Conservation (phyloP, 176 grass and related monocot genomes). For the Sorghum bicolor region Sorghum_bicolor_NCBIv3 NC_012876.2:55273001-55273500, state of each 20-base stretch:
- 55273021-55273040: background rate
- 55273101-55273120: background rate
- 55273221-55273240: background rate
- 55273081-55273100: background rate
- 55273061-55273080: background rate
- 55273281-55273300: slow-evolving; percentile 86
- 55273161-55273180: background rate
- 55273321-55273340: slow-evolving; percentile 38
- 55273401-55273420: background rate
- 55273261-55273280: slow-evolving; percentile 24
- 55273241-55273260: background rate
- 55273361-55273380: background rate
- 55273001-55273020: slow-evolving; percentile 64
- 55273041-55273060: background rate
- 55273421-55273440: slow-evolving; percentile 29
- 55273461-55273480: slow-evolving; percentile 32
- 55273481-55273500: slow-evolving; percentile 35
- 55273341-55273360: background rate
- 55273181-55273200: background rate
- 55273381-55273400: background rate
- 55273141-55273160: background rate
- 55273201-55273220: background rate
- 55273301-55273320: slow-evolving; percentile 66
- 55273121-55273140: too few species aligned
- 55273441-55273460: background rate